Percentiles rank a stretch among this genome's conserved stretches.
Conservation (phyloP, 2,329 filamentous ascomycete species). For the Emydomyces testavorans region DNA sequence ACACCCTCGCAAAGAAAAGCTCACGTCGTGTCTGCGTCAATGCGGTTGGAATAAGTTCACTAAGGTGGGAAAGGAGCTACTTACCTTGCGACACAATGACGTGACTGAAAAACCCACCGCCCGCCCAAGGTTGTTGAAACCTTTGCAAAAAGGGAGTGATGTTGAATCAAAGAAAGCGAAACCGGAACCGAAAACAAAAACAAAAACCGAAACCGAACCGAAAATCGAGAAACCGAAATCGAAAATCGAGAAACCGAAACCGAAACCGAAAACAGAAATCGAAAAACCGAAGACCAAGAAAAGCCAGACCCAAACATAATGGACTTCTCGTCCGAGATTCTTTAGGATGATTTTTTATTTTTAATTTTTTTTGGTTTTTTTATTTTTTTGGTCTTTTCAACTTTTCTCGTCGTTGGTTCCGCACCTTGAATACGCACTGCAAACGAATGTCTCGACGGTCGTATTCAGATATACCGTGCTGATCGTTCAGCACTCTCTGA, state of each 20-base stretch:
- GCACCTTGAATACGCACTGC: slow-evolving; percentile 11
- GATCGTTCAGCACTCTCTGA: slow-evolving; percentile 3
- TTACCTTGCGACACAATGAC: neutral
- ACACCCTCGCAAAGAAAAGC: neutral
- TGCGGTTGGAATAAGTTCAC: too few relatives aligned
- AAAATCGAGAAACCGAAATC: neutral
- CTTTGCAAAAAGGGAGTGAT: neutral
- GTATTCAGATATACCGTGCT: slow-evolving; percentile 1
- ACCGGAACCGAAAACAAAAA: neutral
- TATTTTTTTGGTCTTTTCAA: slow-evolving; percentile 14
- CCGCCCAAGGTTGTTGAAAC: slow-evolving; percentile 1
- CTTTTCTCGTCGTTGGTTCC: slow-evolving; percentile 15
- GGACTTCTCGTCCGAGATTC: slow-evolving; percentile 18
- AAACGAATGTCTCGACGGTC: slow-evolving; percentile 3
- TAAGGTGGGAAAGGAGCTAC: neutral
- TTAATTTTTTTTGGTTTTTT: slow-evolving; percentile 9
- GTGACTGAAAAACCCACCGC: neutral
- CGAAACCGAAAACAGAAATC: neutral
- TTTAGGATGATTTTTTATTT: slow-evolving; percentile 19
- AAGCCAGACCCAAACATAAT: slow-evolving; percentile 10
- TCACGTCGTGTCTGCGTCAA: too few relatives aligned
- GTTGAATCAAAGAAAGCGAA: neutral
- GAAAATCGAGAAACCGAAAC: neutral
- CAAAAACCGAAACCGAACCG: neutral
- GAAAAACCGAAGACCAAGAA: neutral